Base-by-base conservation (phyloP, 164 flowering plant genomes). In the Berberis vulgaris region DNA sequence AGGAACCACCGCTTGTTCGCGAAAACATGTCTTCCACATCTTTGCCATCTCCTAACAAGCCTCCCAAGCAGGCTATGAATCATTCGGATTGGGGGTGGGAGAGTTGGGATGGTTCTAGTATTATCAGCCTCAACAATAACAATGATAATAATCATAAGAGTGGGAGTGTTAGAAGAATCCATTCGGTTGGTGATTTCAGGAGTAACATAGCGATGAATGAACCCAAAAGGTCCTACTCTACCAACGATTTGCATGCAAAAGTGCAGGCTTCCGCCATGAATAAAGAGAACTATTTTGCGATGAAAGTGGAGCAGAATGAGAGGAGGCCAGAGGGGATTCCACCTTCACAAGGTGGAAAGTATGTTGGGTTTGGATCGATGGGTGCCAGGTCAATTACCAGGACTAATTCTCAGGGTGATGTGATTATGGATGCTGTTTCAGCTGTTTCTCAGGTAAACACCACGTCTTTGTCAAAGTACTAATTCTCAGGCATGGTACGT, bases 231-330 rank as follows among this genome's bases (percentile, higher is more conserved):
- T 87, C 95, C 26, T 79, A 73, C 45, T 94, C 99, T 39, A 78
- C 88, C 2, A 77, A 86, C 74, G 88, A 89, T 78, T 83, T 94
- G 2, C 86, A 85, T 65, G 74, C 86, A 11, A 72, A 79, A 61
- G 50, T 84, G n/a, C 74, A 87, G 63, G 90, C 90, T 0, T 95
- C 99, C 0, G 99, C 99, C 1, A 86, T 90, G 39, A 78, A 79
- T 42, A 95, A 95, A 71, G 97, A 87, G 67, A 64, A 71, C 39
- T 95, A 86, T 68, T 95, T 95, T 63, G 87, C 96, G 1, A 74
- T 78, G 75, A 91, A 82, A 73, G 72, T 87, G 6, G 61, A 66
- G 6, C 61, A 64, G 59, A 67, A 72, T 67, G 67, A 54, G 40
- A 4, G 11, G 52, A 72, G 43, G 45, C 67, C 74, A 5, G 74